Base-by-base conservation (phyloP, 805 yeast genomes). In the Cyberlindnera maclurae region DNA sequence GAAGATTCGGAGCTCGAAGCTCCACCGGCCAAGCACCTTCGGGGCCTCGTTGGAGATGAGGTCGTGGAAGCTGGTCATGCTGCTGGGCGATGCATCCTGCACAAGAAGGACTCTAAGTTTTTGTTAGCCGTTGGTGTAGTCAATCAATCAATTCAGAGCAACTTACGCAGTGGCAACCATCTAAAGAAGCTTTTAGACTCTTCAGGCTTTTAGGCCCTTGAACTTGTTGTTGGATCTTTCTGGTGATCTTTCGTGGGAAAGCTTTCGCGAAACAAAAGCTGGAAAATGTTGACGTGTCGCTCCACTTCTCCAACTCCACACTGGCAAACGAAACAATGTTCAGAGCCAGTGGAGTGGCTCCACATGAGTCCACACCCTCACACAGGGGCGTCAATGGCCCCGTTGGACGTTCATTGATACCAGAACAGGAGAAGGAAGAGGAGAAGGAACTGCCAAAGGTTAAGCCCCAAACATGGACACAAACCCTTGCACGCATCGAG, bases 1-100 rank as follows among this genome's bases (percentile, higher is more conserved):
- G 56, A 77, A 83, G 28, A 85, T 73, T 50, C 74, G 79, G 46
- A 82, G 68, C 37, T 74, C 83, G 49, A 82, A 78, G 31, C 64
- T 66, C 94, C 94, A 84, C 33, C 77, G 69, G 2, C 77, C 87
- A 22, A 72, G 62, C 3, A 70, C 51, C 13, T 70, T 65, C 2
- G 93, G 89, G 12, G 80, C 65, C 44, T 77, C 79, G 49, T 81
- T 81, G 4, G 82, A 71, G 12, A 85, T 68, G 40, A 73, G 70
- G 56, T 85, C 94, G 54, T 82, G 88, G 50, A 82, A 74, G 32
- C 73, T 71, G 0, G 83, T 66, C 26, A 84, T 81, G 5, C 82
- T 71, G 36, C 73, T 78, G 3, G 83, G 80, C 3, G 70, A 53
- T 5, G 73, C 70, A 45, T 68, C 65, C 31, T 63, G 63, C 2